phyloP scores from a whole-genome alignment of 1,284 basidiomycete genomes.

The Malassezia nana region DNA sequence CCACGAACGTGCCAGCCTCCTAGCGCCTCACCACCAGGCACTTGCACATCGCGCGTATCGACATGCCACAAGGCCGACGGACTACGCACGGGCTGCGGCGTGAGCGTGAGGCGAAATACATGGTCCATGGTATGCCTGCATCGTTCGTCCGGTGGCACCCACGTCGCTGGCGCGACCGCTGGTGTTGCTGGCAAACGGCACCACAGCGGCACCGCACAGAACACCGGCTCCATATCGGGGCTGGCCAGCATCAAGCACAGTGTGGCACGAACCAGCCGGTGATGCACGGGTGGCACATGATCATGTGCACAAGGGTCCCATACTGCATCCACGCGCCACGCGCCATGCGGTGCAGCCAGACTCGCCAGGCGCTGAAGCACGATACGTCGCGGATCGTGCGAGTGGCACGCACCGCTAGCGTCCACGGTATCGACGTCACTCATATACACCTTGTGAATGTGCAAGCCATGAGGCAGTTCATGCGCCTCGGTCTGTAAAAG shows the following conservation, averaged over 20 bases:
- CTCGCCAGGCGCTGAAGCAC: background rate
- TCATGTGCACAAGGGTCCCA: background rate
- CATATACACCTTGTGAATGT: background rate
- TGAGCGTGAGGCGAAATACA: background rate
- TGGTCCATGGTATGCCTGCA: background rate
- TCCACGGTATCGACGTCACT: background rate
- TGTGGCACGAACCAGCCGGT: background rate
- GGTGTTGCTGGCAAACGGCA: background rate
- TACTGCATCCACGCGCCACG: background rate
- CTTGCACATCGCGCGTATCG: slow-evolving; percentile 6
- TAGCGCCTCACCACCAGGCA: slow-evolving; percentile 1
- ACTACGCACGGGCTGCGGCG: background rate
- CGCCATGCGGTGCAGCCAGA: background rate
- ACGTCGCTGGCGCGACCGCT: background rate
- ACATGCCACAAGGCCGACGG: slow-evolving; percentile 5
- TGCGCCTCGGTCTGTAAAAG: background rate
- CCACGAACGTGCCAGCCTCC: background rate
- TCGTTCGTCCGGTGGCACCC: background rate
- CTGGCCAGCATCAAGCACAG: background rate
- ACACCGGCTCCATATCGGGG: background rate
- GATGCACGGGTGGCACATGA: background rate
- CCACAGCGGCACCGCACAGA: background rate
- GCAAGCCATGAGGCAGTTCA: background rate
- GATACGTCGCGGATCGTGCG: background rate
- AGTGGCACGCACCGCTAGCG: background rate